A percentile compares a stretch with the other conserved stretches of the same genome.
Conservation (phyloP, 2,329 filamentous ascomycete species). For the Pyrenochaeta sp. region DNA sequence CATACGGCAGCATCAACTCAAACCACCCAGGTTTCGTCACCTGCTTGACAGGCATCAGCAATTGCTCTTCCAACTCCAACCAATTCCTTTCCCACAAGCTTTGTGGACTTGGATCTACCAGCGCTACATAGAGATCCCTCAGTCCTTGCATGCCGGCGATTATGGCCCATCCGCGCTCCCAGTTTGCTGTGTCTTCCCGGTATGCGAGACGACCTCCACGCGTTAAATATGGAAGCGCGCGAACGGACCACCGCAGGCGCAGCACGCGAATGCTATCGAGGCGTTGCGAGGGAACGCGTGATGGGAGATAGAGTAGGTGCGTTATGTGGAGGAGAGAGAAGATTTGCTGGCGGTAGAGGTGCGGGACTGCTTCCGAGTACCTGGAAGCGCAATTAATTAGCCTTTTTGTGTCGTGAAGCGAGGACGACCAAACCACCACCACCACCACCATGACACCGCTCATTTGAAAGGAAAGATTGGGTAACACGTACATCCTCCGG, state of each 20-base stretch:
- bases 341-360: slow-evolving; percentile 40
- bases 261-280: slow-evolving; percentile 40
- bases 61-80: slow-evolving; percentile 34
- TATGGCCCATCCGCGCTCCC: slow-evolving; percentile 41
- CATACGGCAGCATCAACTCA: slow-evolving; percentile 43
- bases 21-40: slow-evolving; percentile 27
- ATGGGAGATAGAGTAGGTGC: slow-evolving; percentile 45
- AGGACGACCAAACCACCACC: no score
- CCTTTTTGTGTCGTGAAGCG: not conserved
- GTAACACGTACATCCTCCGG: slow-evolving; percentile 37
- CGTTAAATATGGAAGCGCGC: slow-evolving; percentile 43
- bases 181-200: slow-evolving; percentile 46
- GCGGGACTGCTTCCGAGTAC: slow-evolving; percentile 41
- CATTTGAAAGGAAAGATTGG: not conserved
- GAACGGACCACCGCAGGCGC: slow-evolving; percentile 44
- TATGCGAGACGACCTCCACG: slow-evolving; percentile 40
- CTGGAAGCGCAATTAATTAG: slow-evolving; percentile 18
- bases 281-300: slow-evolving; percentile 33
- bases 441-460: not conserved
- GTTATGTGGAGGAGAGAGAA: slow-evolving; percentile 47
- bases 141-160: slow-evolving; percentile 38
- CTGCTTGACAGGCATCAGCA: slow-evolving; percentile 35
- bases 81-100: slow-evolving; percentile 42
- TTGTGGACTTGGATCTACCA: slow-evolving; percentile 40
- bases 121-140: slow-evolving; percentile 34